Evolutionary conservation across 129 eudicot genomes (phyloP), one percentile per base, ranked within the genome.

Genomic region (Pittosporum tobira): DNA sequence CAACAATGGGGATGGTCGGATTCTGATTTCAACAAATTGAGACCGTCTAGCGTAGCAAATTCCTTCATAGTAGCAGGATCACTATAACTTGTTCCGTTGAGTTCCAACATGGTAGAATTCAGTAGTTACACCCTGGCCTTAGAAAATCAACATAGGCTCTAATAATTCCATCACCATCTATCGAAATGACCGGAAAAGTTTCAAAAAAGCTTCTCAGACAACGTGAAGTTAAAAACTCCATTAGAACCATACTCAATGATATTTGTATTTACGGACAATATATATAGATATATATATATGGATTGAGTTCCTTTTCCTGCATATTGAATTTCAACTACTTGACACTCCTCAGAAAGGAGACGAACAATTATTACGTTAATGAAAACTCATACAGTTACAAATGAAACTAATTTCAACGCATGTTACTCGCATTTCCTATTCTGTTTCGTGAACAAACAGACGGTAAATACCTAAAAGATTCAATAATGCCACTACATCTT

Each of bases 401-500:
- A 4, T 25, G 22, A 2, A 53, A 53, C 40, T 27, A 53, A 28
- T 53, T 28, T 54, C 18, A 3, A 28, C 3, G 23, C 5, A n/a
- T n/a, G 16, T n/a, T 61, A 20, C 22, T 3, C 25, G 2, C 3
- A 5, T 38, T 25, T 34, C 26, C 38, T 26, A 12, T 55, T 40
- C 36, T 34, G 26, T 49, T 19, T 26, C n/a, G 34, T 51, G 22
- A 47, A 27, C 13, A 1, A 9, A 19, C 46, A 40, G 18, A 18
- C 6, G 30, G 1, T 18, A 67, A 48, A 22, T 12, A 28, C 24
- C 18, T 12, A 19, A 48, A 46, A 48, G 1, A 23, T 18, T 24
- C 16, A 47, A 3, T 19, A 48, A 12, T 25, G 38, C 45, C 16
- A 14, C 8, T 2, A 16, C 11, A 15, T n/a, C 70, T 88, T 78